A percentile compares a stretch with the other conserved stretches of the same genome.
Evolutionary conservation across 768 basidiomycete genomes (phyloP).

Genomic region (Pisolithus sp.): DNA sequence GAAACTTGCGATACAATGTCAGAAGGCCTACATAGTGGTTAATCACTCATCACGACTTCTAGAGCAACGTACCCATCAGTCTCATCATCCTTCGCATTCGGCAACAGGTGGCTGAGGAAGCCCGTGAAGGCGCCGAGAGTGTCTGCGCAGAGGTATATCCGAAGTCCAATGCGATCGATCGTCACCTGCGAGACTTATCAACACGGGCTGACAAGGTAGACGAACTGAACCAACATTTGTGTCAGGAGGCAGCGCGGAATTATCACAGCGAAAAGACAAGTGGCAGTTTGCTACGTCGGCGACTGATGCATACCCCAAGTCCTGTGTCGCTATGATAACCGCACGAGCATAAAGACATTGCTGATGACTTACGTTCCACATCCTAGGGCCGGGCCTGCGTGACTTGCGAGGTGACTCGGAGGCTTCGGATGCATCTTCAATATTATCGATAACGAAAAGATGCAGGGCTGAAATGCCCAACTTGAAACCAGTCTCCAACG

Average conservation of each 20-base stretch:
- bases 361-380: conserved; percentile 59
- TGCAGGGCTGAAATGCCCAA: conserved; percentile 44
- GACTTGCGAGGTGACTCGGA: conserved; percentile 14
- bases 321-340: conserved; percentile 29
- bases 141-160: conserved; percentile 73
- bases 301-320: conserved; percentile 62
- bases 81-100: conserved; percentile 32
- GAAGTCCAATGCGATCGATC: conserved; percentile 47
- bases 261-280: conserved; percentile 32
- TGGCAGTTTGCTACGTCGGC: conserved; percentile 51
- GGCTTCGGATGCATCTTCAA: conserved; percentile 26
- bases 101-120: conserved; percentile 47
- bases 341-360: neutral
- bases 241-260: conserved; percentile 25
- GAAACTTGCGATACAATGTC: conserved; percentile 2
- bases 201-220: neutral
- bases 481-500: conserved; percentile 47
- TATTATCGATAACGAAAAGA: conserved; percentile 50
- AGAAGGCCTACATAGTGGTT: conserved; percentile 9
- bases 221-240: conserved; percentile 32
- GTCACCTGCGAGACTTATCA: conserved; percentile 37
- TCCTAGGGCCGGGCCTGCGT: conserved; percentile 31
- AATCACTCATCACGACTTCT: neutral
- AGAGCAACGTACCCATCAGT: conserved; percentile 19
- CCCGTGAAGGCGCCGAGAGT: conserved; percentile 53